Evolutionary conservation across 1,139 yeast species (phyloP), one percentile per base, ranked within the genome.

Genomic region (Kodamaea ohmeri): DNA sequence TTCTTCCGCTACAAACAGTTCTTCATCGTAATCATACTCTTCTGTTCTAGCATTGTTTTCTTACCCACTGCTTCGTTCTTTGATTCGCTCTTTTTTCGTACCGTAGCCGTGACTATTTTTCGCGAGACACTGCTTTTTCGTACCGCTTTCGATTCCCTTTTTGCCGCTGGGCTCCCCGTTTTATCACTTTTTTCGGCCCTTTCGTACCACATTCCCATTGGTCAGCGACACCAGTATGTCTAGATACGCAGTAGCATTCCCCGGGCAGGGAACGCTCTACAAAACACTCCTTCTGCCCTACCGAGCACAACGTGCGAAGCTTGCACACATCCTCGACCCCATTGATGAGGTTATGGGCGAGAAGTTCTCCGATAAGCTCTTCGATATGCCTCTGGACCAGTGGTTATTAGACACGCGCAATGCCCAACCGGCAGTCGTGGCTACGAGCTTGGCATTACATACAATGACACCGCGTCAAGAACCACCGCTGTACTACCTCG

Each of bases 291-390:
- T 69, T 12, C 52, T 48, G 8, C 61, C 63, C 1, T 53, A 65
- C 15, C 50, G 47, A 9, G 48, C 39, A 0, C 36, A 47, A 7
- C 27, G 34, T 3, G 12, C 32, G 2, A 16, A 9, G 5, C 50
- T 59, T 38, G 44, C 43, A 14, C 47, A 46, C 7, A 41, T 49
- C 15, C 46, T 65, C 4, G 56, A 62, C 9, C 84, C 78, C 19
- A 82, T 88, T 44, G 73, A 71, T 33, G 85, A 79, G 40, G 76
- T 83, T 2, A 80, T 90, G 47, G 71, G 69, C n/a, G 70, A 63
- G 14, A 62, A 69, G 4, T 81, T 76, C 53, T 58, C 70, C 17
- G 34, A 45, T 3, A 48, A 56, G 13, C 43, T 66, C 12, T 34
- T 37, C 14, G 35, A 38, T 6, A 27, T 37, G 13, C 40, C 48